Evolutionary conservation across 2,329 filamentous ascomycete genomes (phyloP).

Genomic region (Neofusicoccum cordaticola): DNA sequence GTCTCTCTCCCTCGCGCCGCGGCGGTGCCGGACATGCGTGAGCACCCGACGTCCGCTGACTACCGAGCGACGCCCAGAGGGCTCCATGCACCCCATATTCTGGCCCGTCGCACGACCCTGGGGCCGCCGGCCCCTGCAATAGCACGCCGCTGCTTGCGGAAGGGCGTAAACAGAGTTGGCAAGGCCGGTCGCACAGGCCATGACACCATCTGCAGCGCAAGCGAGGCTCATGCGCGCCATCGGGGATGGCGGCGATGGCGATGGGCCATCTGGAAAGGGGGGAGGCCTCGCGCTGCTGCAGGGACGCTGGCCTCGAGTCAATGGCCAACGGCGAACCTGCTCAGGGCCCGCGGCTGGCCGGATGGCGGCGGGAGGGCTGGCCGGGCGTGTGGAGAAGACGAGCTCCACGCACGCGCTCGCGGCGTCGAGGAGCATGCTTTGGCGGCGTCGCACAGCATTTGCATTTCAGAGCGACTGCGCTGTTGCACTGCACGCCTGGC

Average conservation of each 20-base stretch:
- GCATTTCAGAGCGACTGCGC: neutral
- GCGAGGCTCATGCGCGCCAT: constrained; percentile 13
- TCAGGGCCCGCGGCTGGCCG: neutral
- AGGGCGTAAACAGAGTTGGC: neutral
- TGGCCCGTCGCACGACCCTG: neutral
- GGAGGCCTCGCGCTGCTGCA: neutral
- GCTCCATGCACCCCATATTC: constrained; percentile 8
- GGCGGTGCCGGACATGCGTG: no score
- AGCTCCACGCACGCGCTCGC: no score
- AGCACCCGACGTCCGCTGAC: no score
- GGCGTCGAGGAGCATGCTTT: neutral
- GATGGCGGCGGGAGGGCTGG: neutral
- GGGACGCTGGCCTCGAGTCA: constrained; percentile 6
- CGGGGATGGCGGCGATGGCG: neutral
- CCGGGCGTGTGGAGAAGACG: neutral
- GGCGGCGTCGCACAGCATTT: neutral
- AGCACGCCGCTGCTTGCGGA: neutral
- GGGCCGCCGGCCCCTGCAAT: neutral
- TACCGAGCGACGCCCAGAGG: no score
- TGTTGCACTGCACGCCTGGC: neutral
- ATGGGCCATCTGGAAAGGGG: neutral
- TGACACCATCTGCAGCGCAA: neutral
- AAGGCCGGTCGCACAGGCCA: neutral
- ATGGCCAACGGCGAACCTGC: neutral
- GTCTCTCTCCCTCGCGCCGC: no score